Conservation (phyloP, 768 basidiomycete species). For the Piloderma croceum region DNA sequence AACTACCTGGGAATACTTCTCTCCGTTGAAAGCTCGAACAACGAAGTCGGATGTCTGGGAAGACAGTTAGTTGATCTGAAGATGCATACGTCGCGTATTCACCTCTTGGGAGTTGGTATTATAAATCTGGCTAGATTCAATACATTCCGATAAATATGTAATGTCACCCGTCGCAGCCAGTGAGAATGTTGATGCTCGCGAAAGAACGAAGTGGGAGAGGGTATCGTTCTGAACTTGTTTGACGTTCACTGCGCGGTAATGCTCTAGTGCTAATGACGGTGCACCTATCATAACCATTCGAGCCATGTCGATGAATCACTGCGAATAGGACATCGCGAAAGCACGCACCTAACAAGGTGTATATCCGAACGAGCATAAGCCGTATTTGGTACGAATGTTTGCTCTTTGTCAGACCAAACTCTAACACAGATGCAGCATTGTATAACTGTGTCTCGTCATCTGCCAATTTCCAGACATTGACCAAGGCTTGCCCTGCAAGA, state of each 20-base stretch:
- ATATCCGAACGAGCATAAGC: constrained; percentile 72
- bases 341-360: constrained; percentile 67
- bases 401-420: constrained; percentile 67
- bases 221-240: constrained; percentile 90
- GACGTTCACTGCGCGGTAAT: constrained; percentile 71
- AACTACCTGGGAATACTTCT: constrained; percentile 78
- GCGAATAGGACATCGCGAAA: constrained; percentile 5
- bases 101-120: constrained; percentile 76
- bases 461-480: constrained; percentile 57
- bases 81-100: constrained; percentile 6
- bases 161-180: constrained; percentile 71
- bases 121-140: constrained; percentile 80
- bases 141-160: constrained; percentile 66
- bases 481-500: constrained; percentile 61
- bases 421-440: constrained; percentile 60
- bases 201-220: constrained; percentile 75
- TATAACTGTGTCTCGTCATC: constrained; percentile 54
- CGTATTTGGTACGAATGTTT: constrained; percentile 76
- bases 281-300: constrained; percentile 48
- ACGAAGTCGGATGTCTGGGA: constrained; percentile 73
- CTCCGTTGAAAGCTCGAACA: constrained; percentile 67
- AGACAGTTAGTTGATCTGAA: constrained; percentile 1
- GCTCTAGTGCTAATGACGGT: constrained; percentile 65
- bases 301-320: background rate
- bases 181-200: constrained; percentile 75